Conservation (phyloP, 73 alveolate species). For the Symbiodinium pilosum region DNA sequence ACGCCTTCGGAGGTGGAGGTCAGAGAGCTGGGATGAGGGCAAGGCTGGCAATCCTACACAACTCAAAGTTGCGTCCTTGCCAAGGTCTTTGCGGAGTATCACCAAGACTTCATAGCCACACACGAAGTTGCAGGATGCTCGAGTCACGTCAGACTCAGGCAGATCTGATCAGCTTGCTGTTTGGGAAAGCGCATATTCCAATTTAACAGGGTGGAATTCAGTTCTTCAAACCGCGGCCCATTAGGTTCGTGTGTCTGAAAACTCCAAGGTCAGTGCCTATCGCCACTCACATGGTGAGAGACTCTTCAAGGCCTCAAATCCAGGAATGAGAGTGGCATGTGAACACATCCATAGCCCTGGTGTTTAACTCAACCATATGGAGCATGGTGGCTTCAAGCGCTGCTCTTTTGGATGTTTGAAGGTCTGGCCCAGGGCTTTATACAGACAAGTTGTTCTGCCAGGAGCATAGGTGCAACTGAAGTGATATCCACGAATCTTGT, state of each 20-base stretch:
- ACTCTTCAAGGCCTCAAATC: neutral
- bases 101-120: slow-evolving; percentile 85
- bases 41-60: too few species aligned
- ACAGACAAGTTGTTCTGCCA: slow-evolving; percentile 63
- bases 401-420: neutral
- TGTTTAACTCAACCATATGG: too few species aligned
- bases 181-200: too few species aligned
- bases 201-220: too few species aligned
- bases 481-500: neutral
- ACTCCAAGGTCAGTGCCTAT: slow-evolving; percentile 57
- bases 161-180: too few species aligned
- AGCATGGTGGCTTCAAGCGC: too few species aligned
- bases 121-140: slow-evolving; percentile 9
- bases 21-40: too few species aligned
- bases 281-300: slow-evolving; percentile 54
- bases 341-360: too few species aligned
- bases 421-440: slow-evolving; percentile 89
- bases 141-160: neutral
- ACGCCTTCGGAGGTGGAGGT: slow-evolving; percentile 73
- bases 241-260: neutral
- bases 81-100: slow-evolving; percentile 85
- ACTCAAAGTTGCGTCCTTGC: too few species aligned
- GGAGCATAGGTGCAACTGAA: neutral
- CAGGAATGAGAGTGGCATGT: too few species aligned
- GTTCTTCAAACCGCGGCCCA: neutral